Conservation (phyloP, 805 yeast species). For the Kodamaea kaohsiungensis region DNA sequence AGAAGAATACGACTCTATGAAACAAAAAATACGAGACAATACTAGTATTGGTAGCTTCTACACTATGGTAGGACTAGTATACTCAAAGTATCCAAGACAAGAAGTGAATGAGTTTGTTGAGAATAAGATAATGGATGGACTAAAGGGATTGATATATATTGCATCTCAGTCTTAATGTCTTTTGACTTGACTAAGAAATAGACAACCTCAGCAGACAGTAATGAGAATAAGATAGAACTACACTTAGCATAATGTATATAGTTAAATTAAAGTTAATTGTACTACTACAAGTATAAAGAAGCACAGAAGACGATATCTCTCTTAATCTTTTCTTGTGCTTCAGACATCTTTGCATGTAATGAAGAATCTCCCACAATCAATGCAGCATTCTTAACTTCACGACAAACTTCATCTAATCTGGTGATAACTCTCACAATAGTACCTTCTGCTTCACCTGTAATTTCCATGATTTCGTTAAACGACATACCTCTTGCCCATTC, state of each 20-base stretch:
- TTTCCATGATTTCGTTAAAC: slow-evolving; percentile 86
- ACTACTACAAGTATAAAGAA: slow-evolving; percentile 75
- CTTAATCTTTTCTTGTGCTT: slow-evolving; percentile 92
- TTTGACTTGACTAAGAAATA: too few relatives aligned
- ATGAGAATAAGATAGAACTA: not conserved
- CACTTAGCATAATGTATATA: not conserved
- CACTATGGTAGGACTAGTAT: slow-evolving; percentile 38
- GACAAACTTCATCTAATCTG: slow-evolving; percentile 89
- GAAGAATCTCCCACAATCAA: slow-evolving; percentile 90
- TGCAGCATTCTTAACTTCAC: slow-evolving; percentile 93
- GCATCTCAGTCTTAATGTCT: slow-evolving; percentile 11
- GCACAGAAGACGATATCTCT: slow-evolving; percentile 98
- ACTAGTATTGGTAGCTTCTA: slow-evolving; percentile 39
- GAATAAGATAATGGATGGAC: slow-evolving; percentile 27
- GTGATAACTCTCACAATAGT: slow-evolving; percentile 95
- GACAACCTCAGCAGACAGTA: too few relatives aligned
- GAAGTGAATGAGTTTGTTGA: slow-evolving; percentile 19
- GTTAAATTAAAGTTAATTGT: too few relatives aligned
- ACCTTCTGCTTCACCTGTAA: slow-evolving; percentile 92
- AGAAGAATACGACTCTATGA: slow-evolving; percentile 10
- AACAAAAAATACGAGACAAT: slow-evolving; percentile 18
- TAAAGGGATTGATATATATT: slow-evolving; percentile 31
- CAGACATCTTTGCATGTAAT: slow-evolving; percentile 85
- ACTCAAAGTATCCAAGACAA: slow-evolving; percentile 27
- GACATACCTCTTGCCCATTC: slow-evolving; percentile 98